These are phyloP conservation scores for Solanum tarijense DNA, from an alignment of 257 asterid species.

Conservation along the genomic window DNA sequence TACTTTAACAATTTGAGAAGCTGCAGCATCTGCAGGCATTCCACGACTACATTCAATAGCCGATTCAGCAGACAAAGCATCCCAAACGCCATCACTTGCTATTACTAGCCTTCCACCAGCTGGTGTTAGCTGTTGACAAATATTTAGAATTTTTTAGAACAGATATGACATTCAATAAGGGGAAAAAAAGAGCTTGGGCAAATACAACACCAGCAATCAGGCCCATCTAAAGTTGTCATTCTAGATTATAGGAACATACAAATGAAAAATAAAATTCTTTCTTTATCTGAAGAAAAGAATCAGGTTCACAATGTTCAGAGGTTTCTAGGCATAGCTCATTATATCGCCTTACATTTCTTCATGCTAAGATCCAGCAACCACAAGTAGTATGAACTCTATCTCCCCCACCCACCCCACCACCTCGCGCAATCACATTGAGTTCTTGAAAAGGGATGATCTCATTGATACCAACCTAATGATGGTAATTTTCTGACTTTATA, in stretches of 20 bases:
- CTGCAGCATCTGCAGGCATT: constrained; percentile 82
- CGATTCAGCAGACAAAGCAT: constrained; percentile 74
- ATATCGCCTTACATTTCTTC: neutral
- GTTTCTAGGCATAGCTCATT: neutral
- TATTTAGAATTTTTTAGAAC: neutral
- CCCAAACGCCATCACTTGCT: constrained; percentile 99
- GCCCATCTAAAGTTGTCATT: neutral
- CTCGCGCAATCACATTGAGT: neutral
- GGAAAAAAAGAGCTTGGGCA: neutral
- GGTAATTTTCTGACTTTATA: neutral
- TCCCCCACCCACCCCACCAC: neutral
- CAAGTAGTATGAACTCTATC: neutral
- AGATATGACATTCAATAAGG: neutral
- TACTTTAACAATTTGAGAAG: constrained; percentile 90
- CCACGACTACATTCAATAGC: constrained; percentile 87
- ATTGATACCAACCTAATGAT: neutral
- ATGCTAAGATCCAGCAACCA: neutral
- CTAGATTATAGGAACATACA: neutral
- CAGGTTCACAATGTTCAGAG: neutral
- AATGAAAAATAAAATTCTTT: neutral
- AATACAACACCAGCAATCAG: neutral
- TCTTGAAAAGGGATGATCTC: neutral
- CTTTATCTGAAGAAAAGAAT: neutral
- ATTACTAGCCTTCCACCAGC: constrained; percentile 88
- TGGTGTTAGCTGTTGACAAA: constrained; percentile 60